Percentiles rank a stretch among this genome's conserved stretches.
Evolutionary conservation across 106 monocot species (phyloP).

Genomic region (Xerophyta viscosa): DNA sequence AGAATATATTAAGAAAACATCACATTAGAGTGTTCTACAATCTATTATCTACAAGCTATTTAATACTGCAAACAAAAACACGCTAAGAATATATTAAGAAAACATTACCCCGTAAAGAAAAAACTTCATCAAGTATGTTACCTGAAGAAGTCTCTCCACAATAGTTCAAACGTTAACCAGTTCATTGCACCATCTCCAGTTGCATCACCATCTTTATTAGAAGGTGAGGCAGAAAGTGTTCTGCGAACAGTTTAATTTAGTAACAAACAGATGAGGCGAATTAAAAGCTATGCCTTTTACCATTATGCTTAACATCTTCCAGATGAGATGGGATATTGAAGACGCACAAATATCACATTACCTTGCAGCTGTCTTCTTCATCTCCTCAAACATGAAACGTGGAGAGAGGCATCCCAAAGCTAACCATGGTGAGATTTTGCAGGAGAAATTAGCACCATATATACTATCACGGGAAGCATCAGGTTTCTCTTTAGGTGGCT

Average conservation of each 20-base stretch:
- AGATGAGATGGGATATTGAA: too few relatives aligned
- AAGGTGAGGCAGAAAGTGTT: conserved; percentile 27
- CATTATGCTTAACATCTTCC: too few relatives aligned
- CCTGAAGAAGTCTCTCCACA: conserved; percentile 99
- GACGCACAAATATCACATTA: too few relatives aligned
- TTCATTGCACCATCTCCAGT: conserved; percentile 51
- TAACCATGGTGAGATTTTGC: conserved; percentile 99
- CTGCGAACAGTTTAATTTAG: conserved; percentile 14
- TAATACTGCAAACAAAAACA: too few relatives aligned
- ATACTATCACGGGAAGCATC: conserved; percentile 53
- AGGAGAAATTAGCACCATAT: conserved; percentile 98
- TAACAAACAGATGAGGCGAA: background rate
- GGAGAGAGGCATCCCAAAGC: conserved; percentile 95
- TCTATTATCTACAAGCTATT: too few relatives aligned
- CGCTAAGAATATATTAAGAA: too few relatives aligned
- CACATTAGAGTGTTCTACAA: too few relatives aligned
- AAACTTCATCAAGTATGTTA: conserved; percentile 3
- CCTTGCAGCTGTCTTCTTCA: conserved; percentile 82
- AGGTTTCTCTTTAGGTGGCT: conserved; percentile 43
- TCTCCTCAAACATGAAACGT: conserved; percentile 86
- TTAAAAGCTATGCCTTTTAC: too few relatives aligned
- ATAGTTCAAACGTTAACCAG: conserved; percentile 91
- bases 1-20: too few relatives aligned
- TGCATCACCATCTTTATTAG: conserved; percentile 24
- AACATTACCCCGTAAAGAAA: too few relatives aligned